Evolutionary conservation across 768 basidiomycete genomes (phyloP).

Genomic region (Porpolomopsis calyptriformis): DNA sequence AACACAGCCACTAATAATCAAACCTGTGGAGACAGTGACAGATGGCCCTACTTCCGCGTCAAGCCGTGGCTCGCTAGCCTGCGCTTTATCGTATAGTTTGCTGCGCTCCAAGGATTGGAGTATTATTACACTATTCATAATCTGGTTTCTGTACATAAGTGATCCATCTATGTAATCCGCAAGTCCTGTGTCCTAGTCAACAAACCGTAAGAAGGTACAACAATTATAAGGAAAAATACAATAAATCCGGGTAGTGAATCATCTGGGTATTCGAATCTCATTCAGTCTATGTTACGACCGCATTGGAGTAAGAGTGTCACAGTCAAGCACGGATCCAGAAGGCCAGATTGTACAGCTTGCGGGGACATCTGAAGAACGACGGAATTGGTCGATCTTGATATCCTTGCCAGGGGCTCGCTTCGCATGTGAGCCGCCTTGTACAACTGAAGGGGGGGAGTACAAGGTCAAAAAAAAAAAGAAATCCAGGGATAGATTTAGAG

Average conservation of each 20-base stretch:
- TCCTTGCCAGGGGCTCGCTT: constrained; percentile 35
- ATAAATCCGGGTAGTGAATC: neutral
- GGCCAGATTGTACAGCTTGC: constrained; percentile 41
- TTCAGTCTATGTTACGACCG: constrained; percentile 52
- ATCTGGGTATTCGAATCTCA: neutral
- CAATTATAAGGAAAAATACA: too few relatives aligned
- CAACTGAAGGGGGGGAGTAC: constrained; percentile 27
- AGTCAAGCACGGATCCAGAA: constrained; percentile 41
- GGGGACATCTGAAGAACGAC: constrained; percentile 46
- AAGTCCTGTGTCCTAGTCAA: too few relatives aligned
- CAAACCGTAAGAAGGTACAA: too few relatives aligned
- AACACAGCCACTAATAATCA: too few relatives aligned
- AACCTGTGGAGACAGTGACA: too few relatives aligned
- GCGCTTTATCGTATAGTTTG: too few relatives aligned
- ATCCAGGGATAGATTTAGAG: constrained; percentile 4
- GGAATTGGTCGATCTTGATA: constrained; percentile 34
- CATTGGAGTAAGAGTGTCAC: constrained; percentile 47
- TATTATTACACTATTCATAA: too few relatives aligned
- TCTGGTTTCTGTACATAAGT: too few relatives aligned
- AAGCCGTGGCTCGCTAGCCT: too few relatives aligned
- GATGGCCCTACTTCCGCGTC: too few relatives aligned
- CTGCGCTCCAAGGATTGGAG: too few relatives aligned
- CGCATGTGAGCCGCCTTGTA: constrained; percentile 29
- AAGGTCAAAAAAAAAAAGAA: neutral
- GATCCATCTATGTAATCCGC: too few relatives aligned